Evolutionary conservation across 208 protist species (phyloP).

Genomic region (Trypanosoma brucei): DNA sequence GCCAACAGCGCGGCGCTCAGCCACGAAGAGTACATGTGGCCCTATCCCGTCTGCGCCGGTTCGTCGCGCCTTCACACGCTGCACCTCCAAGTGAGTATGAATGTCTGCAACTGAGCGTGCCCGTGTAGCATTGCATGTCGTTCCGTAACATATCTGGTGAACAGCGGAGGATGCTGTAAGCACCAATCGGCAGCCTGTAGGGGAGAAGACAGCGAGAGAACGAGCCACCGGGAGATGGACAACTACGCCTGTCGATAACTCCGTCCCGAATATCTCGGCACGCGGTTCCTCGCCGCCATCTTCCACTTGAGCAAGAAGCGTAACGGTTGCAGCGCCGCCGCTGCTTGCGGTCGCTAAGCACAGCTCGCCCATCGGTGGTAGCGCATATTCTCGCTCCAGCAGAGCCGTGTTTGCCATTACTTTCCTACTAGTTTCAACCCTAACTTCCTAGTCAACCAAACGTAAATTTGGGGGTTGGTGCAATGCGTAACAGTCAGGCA

Average conservation of each 20-base stretch:
- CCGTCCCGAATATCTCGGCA: constrained; percentile 54
- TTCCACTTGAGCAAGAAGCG: constrained; percentile 20
- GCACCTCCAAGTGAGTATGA: constrained; percentile 48
- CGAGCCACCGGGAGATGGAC: constrained; percentile 37
- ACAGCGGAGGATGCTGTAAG: constrained; percentile 33
- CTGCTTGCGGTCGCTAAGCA: constrained; percentile 22
- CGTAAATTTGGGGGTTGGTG: neutral
- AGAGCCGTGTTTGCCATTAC: constrained; percentile 10
- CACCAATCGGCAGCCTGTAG: constrained; percentile 49
- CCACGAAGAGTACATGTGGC: constrained; percentile 57
- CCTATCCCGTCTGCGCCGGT: constrained; percentile 28
- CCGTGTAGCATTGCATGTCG: constrained; percentile 30
- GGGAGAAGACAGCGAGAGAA: constrained; percentile 48
- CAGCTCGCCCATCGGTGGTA: constrained; percentile 55
- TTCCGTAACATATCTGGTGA: constrained; percentile 49
- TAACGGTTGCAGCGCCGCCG: constrained; percentile 23
- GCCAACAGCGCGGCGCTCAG: constrained; percentile 38
- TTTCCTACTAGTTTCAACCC: neutral
- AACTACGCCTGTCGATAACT: constrained; percentile 40
- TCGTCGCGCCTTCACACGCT: constrained; percentile 32
- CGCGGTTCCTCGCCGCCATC: constrained; percentile 23
- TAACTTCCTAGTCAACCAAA: neutral
- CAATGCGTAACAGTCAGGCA: too few relatives aligned
- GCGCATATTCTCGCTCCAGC: constrained; percentile 32
- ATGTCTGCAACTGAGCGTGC: constrained; percentile 58